A percentile compares a stretch with the other conserved stretches of the same genome.
These are phyloP conservation scores for Barbarea vulgaris DNA, from an alignment of 345 rosid species.

Conservation along the genomic window DNA sequence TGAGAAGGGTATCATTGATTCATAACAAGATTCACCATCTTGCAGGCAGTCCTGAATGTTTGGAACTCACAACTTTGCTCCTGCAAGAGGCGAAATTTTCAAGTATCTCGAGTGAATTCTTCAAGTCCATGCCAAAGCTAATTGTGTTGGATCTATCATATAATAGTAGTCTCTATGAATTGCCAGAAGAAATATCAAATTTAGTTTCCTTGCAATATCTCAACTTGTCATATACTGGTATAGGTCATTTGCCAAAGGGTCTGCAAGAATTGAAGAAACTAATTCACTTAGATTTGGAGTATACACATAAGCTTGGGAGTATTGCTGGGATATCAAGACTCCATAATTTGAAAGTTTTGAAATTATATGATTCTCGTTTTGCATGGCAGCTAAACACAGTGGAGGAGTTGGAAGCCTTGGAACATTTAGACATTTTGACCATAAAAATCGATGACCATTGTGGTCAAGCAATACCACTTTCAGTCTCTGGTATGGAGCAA, in stretches of 20 bases:
- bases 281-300: background rate
- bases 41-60: constrained; percentile 1
- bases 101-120: constrained; percentile 27
- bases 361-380: background rate
- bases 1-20: constrained; percentile 38
- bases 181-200: background rate
- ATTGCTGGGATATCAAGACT: constrained; percentile 2
- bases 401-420: background rate
- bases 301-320: fast-evolving
- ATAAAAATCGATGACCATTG: too few relatives aligned
- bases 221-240: background rate
- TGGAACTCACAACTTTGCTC: constrained; percentile 16
- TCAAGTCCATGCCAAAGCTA: constrained; percentile 40
- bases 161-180: background rate
- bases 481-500: too few relatives aligned
- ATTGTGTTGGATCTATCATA: constrained; percentile 39
- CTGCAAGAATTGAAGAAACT: background rate
- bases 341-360: background rate
- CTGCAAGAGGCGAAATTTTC: background rate
- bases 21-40: constrained; percentile 18
- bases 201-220: constrained; percentile 32
- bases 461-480: too few relatives aligned
- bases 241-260: background rate
- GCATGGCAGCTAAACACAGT: background rate
- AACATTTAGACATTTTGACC: background rate